A percentile compares a stretch with the other conserved stretches of the same genome.
phyloP scores from a whole-genome alignment of 371 early-diverging fungal species.

The Vairimorpha ceranae region DNA sequence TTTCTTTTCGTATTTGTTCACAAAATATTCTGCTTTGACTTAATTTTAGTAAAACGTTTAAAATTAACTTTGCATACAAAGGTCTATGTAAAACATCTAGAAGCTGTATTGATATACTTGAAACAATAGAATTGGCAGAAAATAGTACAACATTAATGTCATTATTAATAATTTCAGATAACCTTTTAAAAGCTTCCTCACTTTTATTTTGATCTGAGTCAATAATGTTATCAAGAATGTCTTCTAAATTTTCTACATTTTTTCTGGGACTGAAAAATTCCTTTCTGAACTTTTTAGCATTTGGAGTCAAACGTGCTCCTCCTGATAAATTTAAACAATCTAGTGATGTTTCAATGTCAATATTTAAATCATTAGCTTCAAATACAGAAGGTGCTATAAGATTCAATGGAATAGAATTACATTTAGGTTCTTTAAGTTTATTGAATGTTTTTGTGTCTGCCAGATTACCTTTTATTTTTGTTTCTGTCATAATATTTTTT shows the following conservation, averaged over 20 bases:
- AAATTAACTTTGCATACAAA: neutral
- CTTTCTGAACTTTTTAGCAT: slow-evolving; percentile 22
- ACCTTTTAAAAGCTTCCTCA: slow-evolving; percentile 26
- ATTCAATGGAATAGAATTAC: neutral
- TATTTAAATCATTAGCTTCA: slow-evolving; percentile 3
- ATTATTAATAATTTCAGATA: slow-evolving; percentile 17
- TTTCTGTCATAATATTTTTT: neutral
- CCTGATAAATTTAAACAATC: slow-evolving; percentile 19
- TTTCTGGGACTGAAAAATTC: slow-evolving; percentile 8
- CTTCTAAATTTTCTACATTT: slow-evolving; percentile 23
- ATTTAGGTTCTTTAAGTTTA: neutral
- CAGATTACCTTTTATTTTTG: neutral
- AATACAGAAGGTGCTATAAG: slow-evolving; percentile 17
- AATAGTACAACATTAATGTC: slow-evolving; percentile 13
- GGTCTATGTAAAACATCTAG: slow-evolving; percentile 22
- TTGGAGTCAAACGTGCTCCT: neutral
- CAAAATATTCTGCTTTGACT: slow-evolving; percentile 26
- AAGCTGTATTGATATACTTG: slow-evolving; percentile 42
- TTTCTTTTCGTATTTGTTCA: slow-evolving; percentile 39
- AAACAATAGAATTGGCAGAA: slow-evolving; percentile 43
- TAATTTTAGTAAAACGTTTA: slow-evolving; percentile 35
- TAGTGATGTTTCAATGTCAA: slow-evolving; percentile 23
- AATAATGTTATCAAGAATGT: slow-evolving; percentile 35
- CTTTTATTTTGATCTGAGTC: slow-evolving; percentile 17
- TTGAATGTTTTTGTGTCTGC: neutral